Base-by-base conservation (phyloP, 78 protist genomes). In the Dictyostelium capitatum region DNA sequence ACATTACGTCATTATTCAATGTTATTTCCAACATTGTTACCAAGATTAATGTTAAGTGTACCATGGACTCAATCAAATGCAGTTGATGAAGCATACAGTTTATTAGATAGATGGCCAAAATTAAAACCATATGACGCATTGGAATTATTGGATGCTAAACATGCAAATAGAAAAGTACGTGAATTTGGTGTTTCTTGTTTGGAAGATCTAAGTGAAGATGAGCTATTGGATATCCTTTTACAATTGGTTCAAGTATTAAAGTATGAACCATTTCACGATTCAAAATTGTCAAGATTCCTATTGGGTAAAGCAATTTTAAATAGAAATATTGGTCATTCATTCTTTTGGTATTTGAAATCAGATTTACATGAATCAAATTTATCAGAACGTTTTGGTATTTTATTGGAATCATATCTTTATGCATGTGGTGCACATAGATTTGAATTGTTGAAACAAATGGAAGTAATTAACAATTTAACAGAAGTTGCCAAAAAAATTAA, bases 161-260 rank as follows among this genome's bases (percentile, higher is more conserved):
- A 81, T 65, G 96, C 90, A 1, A 98, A 98, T 65, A 17, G 48
- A 20, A 4, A 25, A 7, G 97, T 98, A n/a, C 78, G 99, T 0
- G 92, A 54, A 6, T 95, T 43, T 53, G 99, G 99, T 14, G 97
- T 97, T 8, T 48, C 47, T 28, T 91, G 96, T 46, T 92, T 98
- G 6, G 97, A 95, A 2, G 73, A 14, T 12, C 14, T 98, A 8
- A 5, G 57, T 54, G 97, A 98, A 80, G 95, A 89, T 25, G 96
- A 93, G 65, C 74, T 98, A 28, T 92, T 19, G 7, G 78, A 53
- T 53, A 97, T 73, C 37, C 91, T 98, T 28, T 90, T 96, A n/a
- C 99, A 98, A 85, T 87, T 98, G 32, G 83, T 96, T 5, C 98
- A 97, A 50, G 96, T 95, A 4, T 48, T 95, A 59, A 98, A 97